Base-by-base conservation (phyloP, 1,284 basidiomycete genomes). In the Heterobasidion irregulare region DNA sequence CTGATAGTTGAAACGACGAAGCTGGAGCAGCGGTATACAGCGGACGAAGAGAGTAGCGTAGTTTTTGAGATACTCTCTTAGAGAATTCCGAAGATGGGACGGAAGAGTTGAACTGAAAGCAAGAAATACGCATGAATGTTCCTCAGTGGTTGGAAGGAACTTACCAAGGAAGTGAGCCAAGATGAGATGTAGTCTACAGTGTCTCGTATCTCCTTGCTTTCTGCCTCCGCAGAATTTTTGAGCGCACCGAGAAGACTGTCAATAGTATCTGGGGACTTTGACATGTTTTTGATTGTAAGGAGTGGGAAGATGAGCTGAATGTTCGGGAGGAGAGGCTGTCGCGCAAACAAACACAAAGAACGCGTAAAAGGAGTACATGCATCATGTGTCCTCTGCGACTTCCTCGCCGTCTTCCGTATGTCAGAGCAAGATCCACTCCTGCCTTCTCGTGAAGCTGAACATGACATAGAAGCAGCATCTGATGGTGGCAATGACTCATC, bases 361-460 rank as follows among this genome's bases (percentile, higher is more conserved):
- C 38, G 38, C 38, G 38, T 41, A 41, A 41, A n/a, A 7, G 12
- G 38, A 10, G 12, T 3, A 41, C 38, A n/a, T 41, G 12, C 10
- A 41, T 41, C 38, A 41, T 7, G n/a, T 41, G 38, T 4, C 38
- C n/a, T n/a, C n/a, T 4, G 38, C 38, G 38, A 41, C 8, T 41
- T n/a, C n/a, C 38, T n/a, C 38, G 26, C 43, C 43, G 16, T 26
- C 26, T 6, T 41, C 38, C n/a, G 38, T 43, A 71, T 72, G 72
- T 75, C 76, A 50, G 84, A 86, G 62, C 74, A 75, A 57, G 72
- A 83, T 47, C 80, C 80, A 38, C 70, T 86, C 35, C 77, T 86
- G 52, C 66, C 75, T 12, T 61, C 71, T 1, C 53, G 13, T 13
- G n/a, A 65, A 5, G 55, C 59, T 19, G 65, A 54, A n/a, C 53